Evolutionary conservation across 441 rosid species (phyloP).

Genomic region (Pelargonium citronellum): DNA sequence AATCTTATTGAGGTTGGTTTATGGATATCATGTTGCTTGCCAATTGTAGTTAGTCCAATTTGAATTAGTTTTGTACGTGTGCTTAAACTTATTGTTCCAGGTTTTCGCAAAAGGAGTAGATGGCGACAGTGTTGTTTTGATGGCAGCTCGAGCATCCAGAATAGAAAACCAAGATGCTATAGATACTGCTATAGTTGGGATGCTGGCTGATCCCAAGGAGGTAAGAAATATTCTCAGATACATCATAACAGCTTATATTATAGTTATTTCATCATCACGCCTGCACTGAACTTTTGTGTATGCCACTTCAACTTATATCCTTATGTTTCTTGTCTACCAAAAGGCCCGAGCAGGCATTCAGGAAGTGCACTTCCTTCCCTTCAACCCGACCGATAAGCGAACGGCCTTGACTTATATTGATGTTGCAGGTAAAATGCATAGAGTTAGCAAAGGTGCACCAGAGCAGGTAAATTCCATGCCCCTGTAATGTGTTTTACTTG

Average conservation of each 20-base stretch:
- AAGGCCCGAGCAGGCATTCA: conserved; percentile 8
- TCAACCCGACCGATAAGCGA: conserved; percentile 54
- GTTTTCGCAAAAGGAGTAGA: conserved; percentile 60
- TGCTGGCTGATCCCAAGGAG: conserved; percentile 49
- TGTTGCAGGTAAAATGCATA: conserved; percentile 43
- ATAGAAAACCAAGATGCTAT: conserved; percentile 53
- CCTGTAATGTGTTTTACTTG: too few species aligned
- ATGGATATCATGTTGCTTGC: too few species aligned
- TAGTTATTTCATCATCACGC: too few species aligned
- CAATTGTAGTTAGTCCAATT: too few species aligned
- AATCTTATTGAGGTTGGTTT: conserved; percentile 57
- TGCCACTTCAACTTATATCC: too few species aligned
- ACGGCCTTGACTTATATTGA: conserved; percentile 50
- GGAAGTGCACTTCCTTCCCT: conserved; percentile 62
- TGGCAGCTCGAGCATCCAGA: conserved; percentile 55
- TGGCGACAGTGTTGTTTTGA: conserved; percentile 61
- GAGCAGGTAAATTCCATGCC: conserved; percentile 35
- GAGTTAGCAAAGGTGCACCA: conserved; percentile 62
- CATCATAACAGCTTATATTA: too few species aligned
- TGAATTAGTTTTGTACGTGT: too few species aligned
- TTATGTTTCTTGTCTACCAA: background rate
- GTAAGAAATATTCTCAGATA: conserved; percentile 19
- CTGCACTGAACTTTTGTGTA: background rate
- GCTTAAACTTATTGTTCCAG: conserved; percentile 26
- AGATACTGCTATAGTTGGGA: conserved; percentile 41